A percentile compares a stretch with the other conserved stretches of the same genome.
phyloP scores from a whole-genome alignment of 2,329 filamentous ascomycete genomes.

The Colletotrichum liaoningense region DNA sequence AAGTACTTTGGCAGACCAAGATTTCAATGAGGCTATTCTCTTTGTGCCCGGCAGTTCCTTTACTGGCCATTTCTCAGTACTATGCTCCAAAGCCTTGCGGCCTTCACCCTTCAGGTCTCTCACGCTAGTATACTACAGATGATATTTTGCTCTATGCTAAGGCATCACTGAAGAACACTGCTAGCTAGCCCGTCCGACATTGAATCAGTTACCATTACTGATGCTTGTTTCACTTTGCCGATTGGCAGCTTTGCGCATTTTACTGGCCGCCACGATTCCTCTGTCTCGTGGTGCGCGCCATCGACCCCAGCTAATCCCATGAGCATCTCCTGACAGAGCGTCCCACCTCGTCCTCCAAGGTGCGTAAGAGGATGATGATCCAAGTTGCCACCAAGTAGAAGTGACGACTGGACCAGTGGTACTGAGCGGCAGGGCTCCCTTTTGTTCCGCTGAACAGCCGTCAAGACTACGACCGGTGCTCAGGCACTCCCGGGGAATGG shows the following conservation, averaged over 20 bases:
- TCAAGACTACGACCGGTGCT: neutral
- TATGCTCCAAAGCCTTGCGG: no score
- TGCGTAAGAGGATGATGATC: neutral
- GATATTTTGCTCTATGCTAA: neutral
- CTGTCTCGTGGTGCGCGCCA: neutral
- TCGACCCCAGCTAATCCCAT: neutral
- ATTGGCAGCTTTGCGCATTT: neutral
- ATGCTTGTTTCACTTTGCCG: neutral
- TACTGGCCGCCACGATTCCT: neutral
- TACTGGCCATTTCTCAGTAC: neutral
- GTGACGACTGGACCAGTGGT: neutral
- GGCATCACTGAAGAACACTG: neutral
- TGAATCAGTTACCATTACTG: neutral
- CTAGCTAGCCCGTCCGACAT: neutral
- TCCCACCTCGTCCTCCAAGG: no score
- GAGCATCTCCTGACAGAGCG: neutral
- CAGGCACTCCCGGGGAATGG: neutral
- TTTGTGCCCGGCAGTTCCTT: neutral
- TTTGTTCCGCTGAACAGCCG: no score
- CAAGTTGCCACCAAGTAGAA: neutral
- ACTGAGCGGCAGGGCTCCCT: neutral
- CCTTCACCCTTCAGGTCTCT: neutral
- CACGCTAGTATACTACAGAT: neutral
- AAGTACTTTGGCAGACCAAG: neutral
- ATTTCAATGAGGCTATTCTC: neutral